These are phyloP conservation scores for Plantago lanceolata DNA, from an alignment of 305 asterid species.

Conservation along the genomic window DNA sequence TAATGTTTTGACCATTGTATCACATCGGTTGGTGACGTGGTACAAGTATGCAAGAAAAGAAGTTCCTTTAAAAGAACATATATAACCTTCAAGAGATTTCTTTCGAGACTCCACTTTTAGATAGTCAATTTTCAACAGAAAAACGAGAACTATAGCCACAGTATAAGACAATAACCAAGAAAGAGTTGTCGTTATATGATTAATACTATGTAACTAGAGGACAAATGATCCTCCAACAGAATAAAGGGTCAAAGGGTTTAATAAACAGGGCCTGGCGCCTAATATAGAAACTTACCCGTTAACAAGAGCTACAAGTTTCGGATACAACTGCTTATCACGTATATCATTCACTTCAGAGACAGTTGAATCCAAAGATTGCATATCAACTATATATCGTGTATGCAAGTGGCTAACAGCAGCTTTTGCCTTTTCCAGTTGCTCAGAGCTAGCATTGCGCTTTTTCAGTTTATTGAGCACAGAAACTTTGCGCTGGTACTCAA, in stretches of 20 bases:
- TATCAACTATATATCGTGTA: constrained; percentile 90
- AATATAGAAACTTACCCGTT: constrained; percentile 60
- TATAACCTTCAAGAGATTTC: neutral
- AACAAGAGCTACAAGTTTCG: constrained; percentile 74
- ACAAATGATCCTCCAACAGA: too few relatives aligned
- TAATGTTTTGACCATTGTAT: too few relatives aligned
- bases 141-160: neutral
- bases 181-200: neutral
- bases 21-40: too few relatives aligned
- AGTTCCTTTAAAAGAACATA: too few relatives aligned
- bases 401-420: constrained; percentile 96
- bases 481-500: constrained; percentile 86
- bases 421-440: constrained; percentile 85
- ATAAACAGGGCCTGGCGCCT: too few relatives aligned
- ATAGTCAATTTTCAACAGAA: neutral
- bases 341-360: constrained; percentile 87
- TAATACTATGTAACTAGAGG: neutral
- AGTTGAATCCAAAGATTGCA: constrained; percentile 94
- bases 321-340: constrained; percentile 86
- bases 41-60: too few relatives aligned
- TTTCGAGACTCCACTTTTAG: neutral
- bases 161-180: neutral
- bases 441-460: constrained; percentile 69
- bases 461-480: constrained; percentile 63
- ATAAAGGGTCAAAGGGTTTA: too few relatives aligned